These are phyloP conservation scores for Acacia crassicarpa DNA, from an alignment of 306 rosid species.

Conservation along the genomic window DNA sequence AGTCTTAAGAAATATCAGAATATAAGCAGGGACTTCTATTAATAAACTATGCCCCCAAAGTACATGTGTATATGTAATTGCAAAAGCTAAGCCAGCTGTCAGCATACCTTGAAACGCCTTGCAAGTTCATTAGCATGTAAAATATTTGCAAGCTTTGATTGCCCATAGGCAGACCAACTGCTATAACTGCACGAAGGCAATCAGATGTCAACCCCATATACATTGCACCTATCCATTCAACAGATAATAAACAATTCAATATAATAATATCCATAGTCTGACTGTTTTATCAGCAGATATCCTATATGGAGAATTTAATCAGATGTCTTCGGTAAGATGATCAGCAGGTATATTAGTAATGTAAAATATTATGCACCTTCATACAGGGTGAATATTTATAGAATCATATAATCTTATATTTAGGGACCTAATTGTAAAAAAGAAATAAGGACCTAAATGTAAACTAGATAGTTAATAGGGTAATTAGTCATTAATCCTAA, in stretches of 20 bases:
- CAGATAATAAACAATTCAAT: background rate
- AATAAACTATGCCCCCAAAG: constrained; percentile 11
- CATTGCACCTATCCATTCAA: constrained; percentile 8
- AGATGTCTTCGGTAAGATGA: background rate
- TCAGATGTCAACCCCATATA: background rate
- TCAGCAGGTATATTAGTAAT: background rate
- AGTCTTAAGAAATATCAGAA: background rate
- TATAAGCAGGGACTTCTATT: background rate
- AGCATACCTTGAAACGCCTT: constrained; percentile 55
- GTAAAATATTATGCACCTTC: background rate
- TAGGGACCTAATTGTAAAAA: too few relatives aligned
- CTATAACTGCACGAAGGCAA: constrained; percentile 55
- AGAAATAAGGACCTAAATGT: too few relatives aligned
- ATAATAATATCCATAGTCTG: background rate
- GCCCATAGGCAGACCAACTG: constrained; percentile 77
- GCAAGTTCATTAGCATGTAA: constrained; percentile 89
- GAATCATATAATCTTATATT: too few relatives aligned
- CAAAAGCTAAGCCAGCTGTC: constrained; percentile 24
- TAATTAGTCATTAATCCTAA: too few relatives aligned
- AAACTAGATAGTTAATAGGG: too few relatives aligned
- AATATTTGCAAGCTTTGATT: constrained; percentile 86
- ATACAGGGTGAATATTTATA: background rate
- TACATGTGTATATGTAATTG: constrained; percentile 15
- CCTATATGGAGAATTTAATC: background rate
- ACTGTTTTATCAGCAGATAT: constrained; percentile 23